Percentiles rank a stretch among this genome's conserved stretches.
Conservation (phyloP, 2,329 filamentous ascomycete species). For the Bipolaris gigantea region DNA sequence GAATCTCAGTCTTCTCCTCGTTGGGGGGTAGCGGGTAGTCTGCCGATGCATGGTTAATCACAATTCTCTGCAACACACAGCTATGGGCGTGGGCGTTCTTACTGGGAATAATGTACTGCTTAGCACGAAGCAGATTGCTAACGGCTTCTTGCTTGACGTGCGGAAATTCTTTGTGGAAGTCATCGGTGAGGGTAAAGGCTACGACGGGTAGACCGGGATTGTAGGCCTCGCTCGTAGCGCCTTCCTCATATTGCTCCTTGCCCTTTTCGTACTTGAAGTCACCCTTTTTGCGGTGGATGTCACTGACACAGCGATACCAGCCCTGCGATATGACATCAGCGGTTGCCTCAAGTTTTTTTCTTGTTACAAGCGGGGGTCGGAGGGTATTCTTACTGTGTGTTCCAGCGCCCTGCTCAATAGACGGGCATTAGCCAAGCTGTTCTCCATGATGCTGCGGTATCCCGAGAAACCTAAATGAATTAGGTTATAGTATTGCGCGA, state of each 20-base stretch:
- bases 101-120: constrained; percentile 72
- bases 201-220: constrained; percentile 68
- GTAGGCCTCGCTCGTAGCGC: constrained; percentile 60
- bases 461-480: constrained; percentile 70
- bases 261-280: constrained; percentile 48
- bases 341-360: not conserved
- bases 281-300: constrained; percentile 64
- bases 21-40: constrained; percentile 67
- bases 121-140: constrained; percentile 63
- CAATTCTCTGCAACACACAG: not conserved
- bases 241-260: constrained; percentile 48
- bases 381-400: constrained; percentile 47
- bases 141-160: constrained; percentile 67
- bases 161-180: constrained; percentile 60
- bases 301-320: constrained; percentile 63
- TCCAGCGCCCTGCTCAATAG: constrained; percentile 66
- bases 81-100: constrained; percentile 24
- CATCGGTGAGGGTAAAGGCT: constrained; percentile 65
- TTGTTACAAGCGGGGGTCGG: too few species aligned
- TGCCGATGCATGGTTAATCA: constrained; percentile 26
- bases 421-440: constrained; percentile 65
- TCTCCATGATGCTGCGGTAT: constrained; percentile 65
- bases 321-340: constrained; percentile 34
- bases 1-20: constrained; percentile 64
- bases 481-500: constrained; percentile 74